These are phyloP conservation scores for Dactylellina leptospora DNA, from an alignment of 2,329 filamentous ascomycete genomes.

Conservation along the genomic window DNA sequence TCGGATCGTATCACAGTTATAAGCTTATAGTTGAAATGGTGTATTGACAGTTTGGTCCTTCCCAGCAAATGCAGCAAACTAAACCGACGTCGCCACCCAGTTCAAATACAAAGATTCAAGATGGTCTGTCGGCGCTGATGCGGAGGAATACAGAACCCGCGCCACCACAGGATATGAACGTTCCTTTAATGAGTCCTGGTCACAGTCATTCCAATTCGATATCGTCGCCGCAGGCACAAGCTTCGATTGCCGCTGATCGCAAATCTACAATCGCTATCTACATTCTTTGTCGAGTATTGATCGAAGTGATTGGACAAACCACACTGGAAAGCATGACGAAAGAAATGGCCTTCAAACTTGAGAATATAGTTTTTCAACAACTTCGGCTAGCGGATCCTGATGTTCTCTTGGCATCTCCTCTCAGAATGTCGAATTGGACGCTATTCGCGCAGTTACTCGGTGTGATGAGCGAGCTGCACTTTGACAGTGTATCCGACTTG, in stretches of 20 bases:
- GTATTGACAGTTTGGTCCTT: not conserved
- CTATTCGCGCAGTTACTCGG: slow-evolving; percentile 91
- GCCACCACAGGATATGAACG: slow-evolving; percentile 13
- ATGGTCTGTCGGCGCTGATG: slow-evolving; percentile 47
- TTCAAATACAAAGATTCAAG: slow-evolving; percentile 46
- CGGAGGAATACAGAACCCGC: slow-evolving; percentile 43
- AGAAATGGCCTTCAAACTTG: slow-evolving; percentile 92
- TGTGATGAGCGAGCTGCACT: slow-evolving; percentile 95
- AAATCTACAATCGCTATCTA: slow-evolving; percentile 95
- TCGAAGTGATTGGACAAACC: slow-evolving; percentile 93
- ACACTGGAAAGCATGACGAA: slow-evolving; percentile 80
- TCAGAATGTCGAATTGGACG: slow-evolving; percentile 94
- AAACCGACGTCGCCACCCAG: slow-evolving; percentile 46
- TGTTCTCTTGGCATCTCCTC: slow-evolving; percentile 76
- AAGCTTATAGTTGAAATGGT: not conserved
- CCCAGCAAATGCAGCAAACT: slow-evolving; percentile 38
- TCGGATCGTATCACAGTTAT: not conserved
- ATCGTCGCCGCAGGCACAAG: slow-evolving; percentile 52
- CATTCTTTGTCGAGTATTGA: slow-evolving; percentile 88
- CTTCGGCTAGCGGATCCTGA: slow-evolving; percentile 88
- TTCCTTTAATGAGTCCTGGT: slow-evolving; percentile 36
- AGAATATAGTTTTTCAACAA: slow-evolving; percentile 96
- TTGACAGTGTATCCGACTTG: slow-evolving; percentile 76
- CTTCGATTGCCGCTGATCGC: slow-evolving; percentile 71
- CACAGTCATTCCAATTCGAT: slow-evolving; percentile 47